These are phyloP conservation scores for Clohesyomyces aquaticus DNA, from an alignment of 495 filamentous ascomycete species.

Conservation along the genomic window DNA sequence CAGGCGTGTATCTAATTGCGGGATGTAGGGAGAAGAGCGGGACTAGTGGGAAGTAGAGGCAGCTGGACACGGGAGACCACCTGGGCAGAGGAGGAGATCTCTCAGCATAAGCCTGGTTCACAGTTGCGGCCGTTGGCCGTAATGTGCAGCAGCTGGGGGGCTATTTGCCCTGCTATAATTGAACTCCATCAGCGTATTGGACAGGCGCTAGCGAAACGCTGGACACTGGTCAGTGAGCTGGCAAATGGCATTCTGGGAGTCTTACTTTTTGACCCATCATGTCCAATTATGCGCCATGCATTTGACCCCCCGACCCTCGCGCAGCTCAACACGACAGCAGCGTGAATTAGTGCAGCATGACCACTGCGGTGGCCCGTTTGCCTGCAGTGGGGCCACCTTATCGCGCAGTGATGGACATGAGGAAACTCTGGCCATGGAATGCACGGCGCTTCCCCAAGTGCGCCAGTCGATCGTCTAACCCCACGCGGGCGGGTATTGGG, in stretches of 20 bases:
- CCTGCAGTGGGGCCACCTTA: conserved; percentile 4
- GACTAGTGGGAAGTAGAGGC: neutral
- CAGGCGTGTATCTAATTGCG: neutral
- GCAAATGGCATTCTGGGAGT: conserved; percentile 1
- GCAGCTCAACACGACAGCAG: neutral
- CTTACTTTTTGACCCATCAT: neutral
- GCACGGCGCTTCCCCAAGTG: neutral
- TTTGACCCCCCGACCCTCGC: neutral
- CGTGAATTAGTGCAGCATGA: conserved; percentile 5
- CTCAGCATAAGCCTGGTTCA: neutral
- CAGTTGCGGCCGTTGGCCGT: neutral
- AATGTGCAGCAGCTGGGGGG: neutral
- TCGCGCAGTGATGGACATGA: neutral
- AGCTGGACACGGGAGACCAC: too few relatives aligned
- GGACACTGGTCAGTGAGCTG: conserved; percentile 10
- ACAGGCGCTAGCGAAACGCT: conserved; percentile 5
- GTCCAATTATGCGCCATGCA: conserved; percentile 10
- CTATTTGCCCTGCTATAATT: neutral
- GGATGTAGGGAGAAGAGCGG: neutral
- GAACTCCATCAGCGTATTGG: neutral
- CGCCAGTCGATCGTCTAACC: neutral
- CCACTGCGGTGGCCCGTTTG: conserved; percentile 1
- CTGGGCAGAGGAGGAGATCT: too few relatives aligned
- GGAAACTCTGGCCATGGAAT: neutral
- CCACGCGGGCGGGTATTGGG: neutral